Evolutionary conservation across 495 filamentous ascomycete species (phyloP), one percentile per base, ranked within the genome.

Genomic region (Aspergillus taichungensis): DNA sequence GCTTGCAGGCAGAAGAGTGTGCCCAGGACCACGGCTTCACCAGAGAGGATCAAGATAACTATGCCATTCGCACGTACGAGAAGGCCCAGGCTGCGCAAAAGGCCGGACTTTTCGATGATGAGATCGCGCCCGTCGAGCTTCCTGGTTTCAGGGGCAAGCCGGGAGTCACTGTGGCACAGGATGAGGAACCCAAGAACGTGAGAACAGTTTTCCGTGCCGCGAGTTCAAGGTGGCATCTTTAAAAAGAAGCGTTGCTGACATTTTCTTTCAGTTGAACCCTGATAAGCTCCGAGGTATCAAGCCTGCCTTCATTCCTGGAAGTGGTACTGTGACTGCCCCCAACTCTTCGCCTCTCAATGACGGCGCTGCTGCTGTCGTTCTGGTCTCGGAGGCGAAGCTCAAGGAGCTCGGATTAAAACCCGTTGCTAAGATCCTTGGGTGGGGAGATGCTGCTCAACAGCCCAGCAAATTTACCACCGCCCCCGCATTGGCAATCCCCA

Each of bases 321-420:
- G 65, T 31, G 90, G 90, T 49, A 95, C 88, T 43, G 88, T 98
- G 46, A 98, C 92, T 8, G 88, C 92, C n/a, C 88, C 92, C 45
- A 98, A 98, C 69, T 94, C 92, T 8, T 91, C 91, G 1, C 92
- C 92, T 18, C 76, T 98, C 55, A 94, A 90, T 65, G 92, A 98
- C 58, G 92, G 92, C 43, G 89, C 88, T 32, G 78, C 88, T 8
- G 92, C 92, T 42, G 64, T 96, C 38, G 84, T 98, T 40, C 80
- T 98, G 43, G 87, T 91, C 48, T 95, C 88, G 11, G 90, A 91
- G 66, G 80, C 81, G 11, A 90, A 87, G 64, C 69, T 97, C 57
- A 86, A 94, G 70, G 77, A 88, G 65, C 83, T 94, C 47, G 79
- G 80, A 54, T 75, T 97, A 45, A 95, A 84, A 55, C 92, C 92